Evolutionary conservation across 164 flowering plant species (phyloP).

Genomic region (Chloranthus sessilifolius): DNA sequence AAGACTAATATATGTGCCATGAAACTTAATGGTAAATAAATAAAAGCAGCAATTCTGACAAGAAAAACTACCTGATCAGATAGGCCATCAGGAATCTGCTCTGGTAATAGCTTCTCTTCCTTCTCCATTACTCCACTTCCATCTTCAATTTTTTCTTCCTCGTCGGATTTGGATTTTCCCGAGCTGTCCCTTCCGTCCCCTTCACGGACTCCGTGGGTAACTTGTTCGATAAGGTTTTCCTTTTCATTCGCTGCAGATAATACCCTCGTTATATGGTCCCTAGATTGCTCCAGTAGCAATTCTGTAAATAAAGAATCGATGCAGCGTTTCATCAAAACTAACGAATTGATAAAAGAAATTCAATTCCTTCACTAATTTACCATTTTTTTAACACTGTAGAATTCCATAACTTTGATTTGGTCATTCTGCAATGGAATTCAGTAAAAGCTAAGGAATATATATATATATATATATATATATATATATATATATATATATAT

Average conservation of each 20-base stretch:
- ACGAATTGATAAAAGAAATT: neutral
- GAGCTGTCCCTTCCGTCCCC: conserved; percentile 7
- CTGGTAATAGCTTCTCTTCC: conserved; percentile 7
- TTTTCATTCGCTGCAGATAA: conserved; percentile 38
- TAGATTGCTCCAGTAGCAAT: conserved; percentile 15
- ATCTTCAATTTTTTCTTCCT: conserved; percentile 6
- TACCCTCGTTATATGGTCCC: conserved; percentile 48
- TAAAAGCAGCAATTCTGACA: neutral
- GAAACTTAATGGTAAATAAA: neutral
- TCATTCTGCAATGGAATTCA: too few relatives aligned
- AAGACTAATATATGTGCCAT: too few relatives aligned
- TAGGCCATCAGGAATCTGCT: conserved; percentile 2
- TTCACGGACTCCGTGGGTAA: conserved; percentile 25
- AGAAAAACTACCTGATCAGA: conserved; percentile 17
- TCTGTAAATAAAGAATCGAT: conserved; percentile 14
- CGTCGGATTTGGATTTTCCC: conserved; percentile 6
- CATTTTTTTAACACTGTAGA: neutral
- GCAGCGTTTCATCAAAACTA: neutral
- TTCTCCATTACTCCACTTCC: conserved; percentile 4
- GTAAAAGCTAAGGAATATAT: too few relatives aligned
- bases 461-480: too few relatives aligned
- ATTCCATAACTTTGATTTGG: neutral
- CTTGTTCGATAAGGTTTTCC: conserved; percentile 48
- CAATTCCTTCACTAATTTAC: neutral
- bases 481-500: too few relatives aligned